Percentiles rank a stretch among this genome's conserved stretches.
Conservation (phyloP, 164 flowering plant species). For the Protea cynaroides region DNA sequence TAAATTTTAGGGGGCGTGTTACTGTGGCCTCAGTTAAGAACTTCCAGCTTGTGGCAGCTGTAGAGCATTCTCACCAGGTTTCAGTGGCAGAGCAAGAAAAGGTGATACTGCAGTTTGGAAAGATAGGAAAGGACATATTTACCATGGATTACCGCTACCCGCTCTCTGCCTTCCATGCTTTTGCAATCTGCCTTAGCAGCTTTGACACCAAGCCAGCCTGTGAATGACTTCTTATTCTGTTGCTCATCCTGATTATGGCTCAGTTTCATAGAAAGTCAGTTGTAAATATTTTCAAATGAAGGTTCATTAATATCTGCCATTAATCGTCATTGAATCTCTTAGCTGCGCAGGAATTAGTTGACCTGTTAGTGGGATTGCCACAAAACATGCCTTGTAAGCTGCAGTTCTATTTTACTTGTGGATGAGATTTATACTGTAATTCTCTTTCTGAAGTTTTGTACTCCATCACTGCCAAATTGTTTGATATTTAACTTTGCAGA, state of each 20-base stretch:
- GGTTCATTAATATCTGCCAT: conserved; percentile 15
- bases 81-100: conserved; percentile 61
- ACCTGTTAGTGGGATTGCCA: conserved; percentile 3
- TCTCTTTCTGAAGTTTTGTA: background rate
- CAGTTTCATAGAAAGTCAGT: conserved; percentile 16
- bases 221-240: conserved; percentile 36
- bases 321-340: conserved; percentile 7
- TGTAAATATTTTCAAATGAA: conserved; percentile 32
- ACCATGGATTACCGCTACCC: conserved; percentile 89
- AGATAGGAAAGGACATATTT: conserved; percentile 86
- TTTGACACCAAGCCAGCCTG: conserved; percentile 90
- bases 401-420: conserved; percentile 12
- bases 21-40: conserved; percentile 96
- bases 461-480: conserved; percentile 1
- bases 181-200: conserved; percentile 82
- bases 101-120: conserved; percentile 82
- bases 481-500: conserved; percentile 9
- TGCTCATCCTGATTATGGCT: conserved; percentile 5
- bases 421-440: conserved; percentile 5
- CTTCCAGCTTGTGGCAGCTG: conserved; percentile 82
- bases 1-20: conserved; percentile 86
- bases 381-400: conserved; percentile 20
- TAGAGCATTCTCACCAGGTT: conserved; percentile 42
- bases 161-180: conserved; percentile 85
- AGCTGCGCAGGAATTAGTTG: conserved; percentile 18